These are phyloP conservation scores for Hypoxylon sp. DNA, from an alignment of 2,329 filamentous ascomycete genomes.

Conservation along the genomic window DNA sequence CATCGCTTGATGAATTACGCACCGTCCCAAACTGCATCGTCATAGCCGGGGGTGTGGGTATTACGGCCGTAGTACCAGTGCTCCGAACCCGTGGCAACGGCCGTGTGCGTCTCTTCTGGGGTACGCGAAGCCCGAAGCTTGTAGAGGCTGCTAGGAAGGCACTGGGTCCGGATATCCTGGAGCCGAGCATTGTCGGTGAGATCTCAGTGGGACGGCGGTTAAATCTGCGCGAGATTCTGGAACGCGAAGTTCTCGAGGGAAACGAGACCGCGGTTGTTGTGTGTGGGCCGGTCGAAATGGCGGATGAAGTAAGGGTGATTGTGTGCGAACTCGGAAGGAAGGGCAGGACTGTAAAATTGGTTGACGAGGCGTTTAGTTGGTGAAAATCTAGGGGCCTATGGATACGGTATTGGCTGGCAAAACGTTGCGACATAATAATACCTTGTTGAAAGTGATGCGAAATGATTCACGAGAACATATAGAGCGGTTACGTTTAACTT, in stretches of 20 bases:
- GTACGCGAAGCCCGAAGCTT: constrained; percentile 23
- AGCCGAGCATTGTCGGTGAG: constrained; percentile 20
- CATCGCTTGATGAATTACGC: constrained; percentile 26
- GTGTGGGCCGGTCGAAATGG: constrained; percentile 51
- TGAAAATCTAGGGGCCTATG: constrained; percentile 8
- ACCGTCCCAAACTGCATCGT: constrained; percentile 30
- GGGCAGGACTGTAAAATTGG: constrained; percentile 40
- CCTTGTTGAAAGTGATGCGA: not conserved
- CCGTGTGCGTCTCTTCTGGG: constrained; percentile 38
- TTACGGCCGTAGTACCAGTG: constrained; percentile 28
- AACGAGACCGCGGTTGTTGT: constrained; percentile 48
- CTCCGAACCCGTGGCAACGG: constrained; percentile 28
- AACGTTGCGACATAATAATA: not conserved
- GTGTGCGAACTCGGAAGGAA: constrained; percentile 43
- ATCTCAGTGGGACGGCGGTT: constrained; percentile 37
- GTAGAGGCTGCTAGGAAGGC: constrained; percentile 20
- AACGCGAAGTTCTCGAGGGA: constrained; percentile 33
- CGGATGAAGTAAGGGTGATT: constrained; percentile 48
- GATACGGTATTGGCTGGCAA: not conserved
- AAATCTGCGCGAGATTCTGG: constrained; percentile 38
- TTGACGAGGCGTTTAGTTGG: constrained; percentile 51
- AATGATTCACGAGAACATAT: not conserved
- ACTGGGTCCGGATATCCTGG: constrained; percentile 25
- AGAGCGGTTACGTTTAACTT: not conserved
- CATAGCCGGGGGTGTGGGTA: constrained; percentile 37